Base-by-base conservation (phyloP, 2,329 filamentous ascomycete species). In the Conoideocrella luteorostrata region DNA sequence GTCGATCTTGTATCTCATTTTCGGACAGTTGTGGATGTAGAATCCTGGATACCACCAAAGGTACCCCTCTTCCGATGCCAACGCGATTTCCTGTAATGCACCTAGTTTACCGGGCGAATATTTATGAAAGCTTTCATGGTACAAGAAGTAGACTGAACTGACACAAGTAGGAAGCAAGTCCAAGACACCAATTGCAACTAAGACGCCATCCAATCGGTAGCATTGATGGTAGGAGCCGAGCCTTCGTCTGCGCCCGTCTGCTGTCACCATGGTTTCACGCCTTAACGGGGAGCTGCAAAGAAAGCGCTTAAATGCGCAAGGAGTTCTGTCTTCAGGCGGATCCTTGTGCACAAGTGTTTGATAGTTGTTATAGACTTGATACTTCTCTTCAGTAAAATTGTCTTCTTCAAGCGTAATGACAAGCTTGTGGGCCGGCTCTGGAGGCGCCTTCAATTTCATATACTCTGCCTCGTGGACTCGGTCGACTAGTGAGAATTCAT, bases 1-100 rank as follows among this genome's bases (percentile, higher is more conserved):
- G 56, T 89, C 83, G 46, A 82, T 84, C 68, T 93, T 93, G 69
- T 93, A 93, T 53, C 74, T 73, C 87, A 93, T 91, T 68, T 93
- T 93, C 42, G 77, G 72, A 55, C 86, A 91, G 43, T 69, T 80
- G 60, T 90, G 86, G 47, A 93, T 91, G 55, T 91, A 93, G 62
- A 81, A 91, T 5, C 87, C 82, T 5, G 75, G 83, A 63, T 91
- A 93, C 75, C 88, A 93, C 71, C 79, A 88, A 34, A 74, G 67
- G 54, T 90, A 89, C 0, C 78, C 82, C 5, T 69, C 70, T 56
- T 91, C 86, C 3, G 73, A 65, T 0, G 86, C 83, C 22, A 93
- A 61, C 0, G 80, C 71, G 48, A 87, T 84, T 62, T 93, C 87
- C 48, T 82, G 70, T 48, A 91, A 60, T 2, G 86, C 87, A 28